Conservation (phyloP, 2,329 filamentous ascomycete genomes). For the Magnaporthiopsis rhizophila region DNA sequence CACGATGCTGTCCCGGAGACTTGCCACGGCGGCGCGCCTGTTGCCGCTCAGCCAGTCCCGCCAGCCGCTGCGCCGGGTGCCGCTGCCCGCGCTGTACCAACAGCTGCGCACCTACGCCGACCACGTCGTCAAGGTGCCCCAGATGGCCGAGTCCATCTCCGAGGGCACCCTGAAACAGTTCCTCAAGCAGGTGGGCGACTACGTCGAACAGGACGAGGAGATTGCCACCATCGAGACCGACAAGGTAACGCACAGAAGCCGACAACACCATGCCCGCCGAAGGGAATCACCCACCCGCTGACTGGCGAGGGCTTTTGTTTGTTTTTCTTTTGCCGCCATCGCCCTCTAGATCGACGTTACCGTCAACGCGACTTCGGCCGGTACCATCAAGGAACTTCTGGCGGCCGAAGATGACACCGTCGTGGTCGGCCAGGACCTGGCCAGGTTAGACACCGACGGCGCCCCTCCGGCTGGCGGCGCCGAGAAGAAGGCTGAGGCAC, state of each 20-base stretch:
- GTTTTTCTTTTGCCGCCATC: background rate
- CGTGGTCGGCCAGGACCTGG: conserved; percentile 83
- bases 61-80: conserved; percentile 34
- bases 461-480: conserved; percentile 41
- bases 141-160: conserved; percentile 98
- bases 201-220: conserved; percentile 91
- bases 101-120: conserved; percentile 65
- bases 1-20: conserved; percentile 34
- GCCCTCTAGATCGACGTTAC: conserved; percentile 77
- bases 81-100: conserved; percentile 43
- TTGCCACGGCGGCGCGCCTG: conserved; percentile 19
- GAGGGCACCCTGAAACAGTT: conserved; percentile 96
- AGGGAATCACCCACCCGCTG: too few species aligned
- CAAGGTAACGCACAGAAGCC: conserved; percentile 53
- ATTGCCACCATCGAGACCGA: conserved; percentile 98
- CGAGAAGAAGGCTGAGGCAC: conserved; percentile 23
- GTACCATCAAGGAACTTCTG: conserved; percentile 84
- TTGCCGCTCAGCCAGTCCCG: conserved; percentile 24
- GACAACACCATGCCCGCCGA: too few species aligned
- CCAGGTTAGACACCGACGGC: conserved; percentile 75
- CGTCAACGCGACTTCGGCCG: conserved; percentile 87
- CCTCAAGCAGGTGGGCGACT: conserved; percentile 86
- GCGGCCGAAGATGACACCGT: conserved; percentile 94
- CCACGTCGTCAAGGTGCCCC: conserved; percentile 82
- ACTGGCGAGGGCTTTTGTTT: background rate